Conservation (phyloP, 176 grass and related monocot genomes). For the Neostapfia colusana region DNA sequence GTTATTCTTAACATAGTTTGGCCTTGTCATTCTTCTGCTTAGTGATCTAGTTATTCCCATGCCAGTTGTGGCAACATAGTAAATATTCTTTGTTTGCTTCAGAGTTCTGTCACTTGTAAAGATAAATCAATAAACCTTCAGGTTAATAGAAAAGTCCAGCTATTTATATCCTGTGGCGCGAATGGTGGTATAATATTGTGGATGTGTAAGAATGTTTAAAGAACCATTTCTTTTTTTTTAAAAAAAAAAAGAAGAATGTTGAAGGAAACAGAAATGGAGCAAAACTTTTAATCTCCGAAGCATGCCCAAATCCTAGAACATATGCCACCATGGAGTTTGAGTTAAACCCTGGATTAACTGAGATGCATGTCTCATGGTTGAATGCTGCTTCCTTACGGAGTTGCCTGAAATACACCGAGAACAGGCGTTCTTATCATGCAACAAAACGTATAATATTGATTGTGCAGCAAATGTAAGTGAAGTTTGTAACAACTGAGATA, state of each 20-base stretch:
- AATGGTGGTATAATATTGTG: neutral
- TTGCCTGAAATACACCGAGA: neutral
- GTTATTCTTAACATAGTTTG: slow-evolving; percentile 30
- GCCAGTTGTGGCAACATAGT: neutral
- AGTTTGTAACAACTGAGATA: too few relatives aligned
- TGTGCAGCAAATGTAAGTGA: too few relatives aligned
- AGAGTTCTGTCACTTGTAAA: slow-evolving; percentile 24
- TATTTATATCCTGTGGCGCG: neutral
- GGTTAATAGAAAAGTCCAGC: neutral
- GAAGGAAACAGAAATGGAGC: neutral
- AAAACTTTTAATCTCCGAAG: neutral
- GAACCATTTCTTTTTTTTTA: too few relatives aligned
- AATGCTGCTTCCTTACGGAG: neutral
- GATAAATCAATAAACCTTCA: slow-evolving; percentile 14
- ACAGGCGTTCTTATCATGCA: neutral
- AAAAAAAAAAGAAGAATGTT: too few relatives aligned
- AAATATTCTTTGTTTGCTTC: slow-evolving; percentile 21
- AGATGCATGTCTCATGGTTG: neutral
- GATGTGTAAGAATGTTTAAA: neutral
- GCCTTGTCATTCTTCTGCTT: neutral
- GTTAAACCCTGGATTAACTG: neutral
- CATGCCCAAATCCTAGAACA: slow-evolving; percentile 23
- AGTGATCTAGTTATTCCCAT: slow-evolving; percentile 10
- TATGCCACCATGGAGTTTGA: neutral
- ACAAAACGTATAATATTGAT: too few relatives aligned